A percentile compares a stretch with the other conserved stretches of the same genome.
phyloP scores from a whole-genome alignment of 2,329 filamentous ascomycete species.

The Fusarium annulatum region DNA sequence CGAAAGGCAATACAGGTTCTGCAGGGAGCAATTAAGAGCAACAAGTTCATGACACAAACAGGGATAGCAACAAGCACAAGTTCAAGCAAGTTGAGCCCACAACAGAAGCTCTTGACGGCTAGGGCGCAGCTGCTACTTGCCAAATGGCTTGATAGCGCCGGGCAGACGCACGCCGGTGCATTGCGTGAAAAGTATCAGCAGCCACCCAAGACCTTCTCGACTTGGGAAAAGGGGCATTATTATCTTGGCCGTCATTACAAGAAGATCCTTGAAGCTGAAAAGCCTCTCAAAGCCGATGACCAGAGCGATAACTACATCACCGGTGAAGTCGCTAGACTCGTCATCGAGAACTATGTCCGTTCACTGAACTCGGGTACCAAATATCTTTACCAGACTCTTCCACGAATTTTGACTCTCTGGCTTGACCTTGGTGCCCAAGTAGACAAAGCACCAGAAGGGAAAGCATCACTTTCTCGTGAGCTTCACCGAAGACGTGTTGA shows the following conservation, averaged over 20 bases:
- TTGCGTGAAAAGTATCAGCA: conserved; percentile 85
- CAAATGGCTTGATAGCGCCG: conserved; percentile 96
- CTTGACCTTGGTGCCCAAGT: conserved; percentile 86
- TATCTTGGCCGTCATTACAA: conserved; percentile 98
- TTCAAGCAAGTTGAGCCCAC: conserved; percentile 53
- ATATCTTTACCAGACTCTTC: conserved; percentile 94
- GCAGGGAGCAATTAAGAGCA: conserved; percentile 84
- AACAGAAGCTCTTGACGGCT: conserved; percentile 72
- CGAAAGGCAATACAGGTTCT: conserved; percentile 94
- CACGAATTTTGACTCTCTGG: conserved; percentile 93
- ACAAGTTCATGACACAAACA: conserved; percentile 73
- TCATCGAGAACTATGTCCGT: conserved; percentile 93
- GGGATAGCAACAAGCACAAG: conserved; percentile 51
- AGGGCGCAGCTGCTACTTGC: conserved; percentile 89
- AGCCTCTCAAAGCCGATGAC: conserved; percentile 77
- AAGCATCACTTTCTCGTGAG: conserved; percentile 63
- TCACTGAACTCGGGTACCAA: conserved; percentile 91
- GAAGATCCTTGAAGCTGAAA: conserved; percentile 92
- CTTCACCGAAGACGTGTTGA: conserved; percentile 68
- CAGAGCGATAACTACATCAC: conserved; percentile 81
- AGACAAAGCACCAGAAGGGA: conserved; percentile 68
- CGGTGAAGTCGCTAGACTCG: conserved; percentile 86
- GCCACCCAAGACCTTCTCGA: conserved; percentile 74
- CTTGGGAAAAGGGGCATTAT: conserved; percentile 98
- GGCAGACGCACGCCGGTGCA: conserved; percentile 86